phyloP scores from a whole-genome alignment of 306 rosid genomes.

The Dryas octopetala region DNA sequence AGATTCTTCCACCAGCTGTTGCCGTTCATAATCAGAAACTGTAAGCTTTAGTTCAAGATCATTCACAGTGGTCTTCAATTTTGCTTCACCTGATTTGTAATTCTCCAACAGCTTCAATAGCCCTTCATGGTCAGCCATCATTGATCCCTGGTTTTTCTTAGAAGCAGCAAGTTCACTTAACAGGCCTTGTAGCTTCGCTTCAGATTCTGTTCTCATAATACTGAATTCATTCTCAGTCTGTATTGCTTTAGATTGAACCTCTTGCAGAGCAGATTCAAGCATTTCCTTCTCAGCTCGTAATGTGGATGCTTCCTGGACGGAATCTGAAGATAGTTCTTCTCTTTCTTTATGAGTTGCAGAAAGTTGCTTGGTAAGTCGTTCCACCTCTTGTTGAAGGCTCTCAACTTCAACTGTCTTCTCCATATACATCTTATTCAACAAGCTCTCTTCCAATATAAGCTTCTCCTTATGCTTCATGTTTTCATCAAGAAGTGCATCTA shows the following conservation, averaged over 20 bases:
- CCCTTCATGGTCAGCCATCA: constrained; percentile 30
- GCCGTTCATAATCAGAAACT: constrained; percentile 35
- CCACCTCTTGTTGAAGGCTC: constrained; percentile 34
- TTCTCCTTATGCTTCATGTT: constrained; percentile 34
- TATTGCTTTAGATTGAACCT: constrained; percentile 21
- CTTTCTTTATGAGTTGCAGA: constrained; percentile 21
- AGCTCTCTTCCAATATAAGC: constrained; percentile 20
- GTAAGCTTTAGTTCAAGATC: constrained; percentile 38
- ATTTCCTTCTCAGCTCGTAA: constrained; percentile 22
- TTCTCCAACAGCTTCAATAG: constrained; percentile 35
- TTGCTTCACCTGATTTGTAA: constrained; percentile 34
- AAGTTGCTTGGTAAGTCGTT: constrained; percentile 27
- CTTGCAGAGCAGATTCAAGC: constrained; percentile 23
- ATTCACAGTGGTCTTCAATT: constrained; percentile 29
- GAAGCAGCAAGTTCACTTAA: constrained; percentile 28
- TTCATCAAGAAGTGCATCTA: constrained; percentile 40
- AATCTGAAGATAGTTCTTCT: constrained; percentile 22
- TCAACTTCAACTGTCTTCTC: constrained; percentile 38
- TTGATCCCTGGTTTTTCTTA: constrained; percentile 24
- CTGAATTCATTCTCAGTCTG: constrained; percentile 31
- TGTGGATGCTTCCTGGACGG: constrained; percentile 28
- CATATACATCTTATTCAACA: constrained; percentile 32
- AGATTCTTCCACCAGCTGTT: constrained; percentile 35
- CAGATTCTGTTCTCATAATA: constrained; percentile 26
- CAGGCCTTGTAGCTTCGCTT: constrained; percentile 31